Evolutionary conservation across 345 rosid genomes (phyloP), one percentile per base, ranked within the genome.

Genomic region (Salix dunnii): DNA sequence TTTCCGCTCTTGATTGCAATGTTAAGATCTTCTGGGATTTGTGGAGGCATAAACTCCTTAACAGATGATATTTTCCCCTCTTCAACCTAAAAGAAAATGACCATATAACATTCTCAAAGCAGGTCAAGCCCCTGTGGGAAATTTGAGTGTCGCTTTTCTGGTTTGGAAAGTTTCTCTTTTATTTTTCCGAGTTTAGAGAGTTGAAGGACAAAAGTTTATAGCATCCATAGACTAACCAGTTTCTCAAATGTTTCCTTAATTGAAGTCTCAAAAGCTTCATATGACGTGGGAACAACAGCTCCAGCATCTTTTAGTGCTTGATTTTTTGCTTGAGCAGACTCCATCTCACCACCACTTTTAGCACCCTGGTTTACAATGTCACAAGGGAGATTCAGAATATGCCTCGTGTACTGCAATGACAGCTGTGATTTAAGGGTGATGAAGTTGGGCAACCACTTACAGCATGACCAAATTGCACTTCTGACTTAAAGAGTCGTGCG

Each of bases 391-490:
- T 72, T 81, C 74, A 36, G 40, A 58, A 70, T 7, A 64, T 38
- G 31, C 38, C n/a, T 40, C 25, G 62, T 48, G 36, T 18, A 16
- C 0, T 23, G 31, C 42, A 62, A 66, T 48, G 14, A 12, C 1
- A 23, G 38, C 11, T 60, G 62, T 20, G 33, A 68, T 58, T 40
- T 68, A 58, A 53, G n/a, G 25, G 63, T 49, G 53, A 48, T 70
- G 68, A 58, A 73, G 73, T 46, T 70, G 74, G 73, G 76, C 20
- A 58, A 71, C 60, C 71, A 86, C 99, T 90, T 88, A 96, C 99
- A 72, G 99, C 99, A 81, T 93, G 99, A 82, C 99, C 99, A 85
- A 96, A 93, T 76, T 96, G 98, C 55, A 96, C 98, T 93, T 93
- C 96, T 48, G 97, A 95, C 80, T 95, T 95, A 84, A 95, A 95